Base-by-base conservation (phyloP, 352 stramenopile genomes). In the Thalassiosira allenii region DNA sequence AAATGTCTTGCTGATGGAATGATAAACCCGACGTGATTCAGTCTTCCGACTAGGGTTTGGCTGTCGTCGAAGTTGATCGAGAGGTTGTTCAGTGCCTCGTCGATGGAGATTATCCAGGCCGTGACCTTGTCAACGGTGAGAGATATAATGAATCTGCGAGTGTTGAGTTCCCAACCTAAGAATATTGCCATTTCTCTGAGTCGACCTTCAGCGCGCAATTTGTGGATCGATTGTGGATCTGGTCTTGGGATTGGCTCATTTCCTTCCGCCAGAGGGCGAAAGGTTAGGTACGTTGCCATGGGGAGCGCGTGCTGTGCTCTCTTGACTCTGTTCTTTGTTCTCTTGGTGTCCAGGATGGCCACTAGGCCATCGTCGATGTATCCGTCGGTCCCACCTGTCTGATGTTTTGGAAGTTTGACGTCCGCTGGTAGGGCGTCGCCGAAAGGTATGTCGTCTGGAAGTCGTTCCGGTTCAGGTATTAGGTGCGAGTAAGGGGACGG, bases 161-260 rank as follows among this genome's bases (percentile, higher is more conserved):
- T 63, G 5, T 78, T 53, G 12, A 78, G 47, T 17, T 51, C 11
- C 68, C 68, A 78, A 3, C 68, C 57, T 1, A 78, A 29, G 8
- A 71, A 62, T 11, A 61, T 78, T 11, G 53, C 34, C 8, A 25
- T 56, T 32, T 78, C 57, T 29, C 12, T 34, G 2, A 78, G 49
- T n/a, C 27, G 6, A 12, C 56, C 68, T 52, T 75, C 51, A 2
- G 65, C 65, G 12, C 11, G 5, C 1, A 75, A 33, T 65, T 75
- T 75, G 17, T 33, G 25, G 1, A 54, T 54, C 5, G 65, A 75
- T 1, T 54, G 49, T 5, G 51, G 49, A 1, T 73, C 17, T 30
- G 47, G 30, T 49, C 64, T 51, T 6, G 4, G 47, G 47, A 73
- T 51, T 37, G 65, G 65, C 53, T 75, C 65, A 6, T 63, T 5